A percentile compares a stretch with the other conserved stretches of the same genome.
Evolutionary conservation across 192 early-diverging fungal species (phyloP).

Genomic region (Dimargaris cristalligena): DNA sequence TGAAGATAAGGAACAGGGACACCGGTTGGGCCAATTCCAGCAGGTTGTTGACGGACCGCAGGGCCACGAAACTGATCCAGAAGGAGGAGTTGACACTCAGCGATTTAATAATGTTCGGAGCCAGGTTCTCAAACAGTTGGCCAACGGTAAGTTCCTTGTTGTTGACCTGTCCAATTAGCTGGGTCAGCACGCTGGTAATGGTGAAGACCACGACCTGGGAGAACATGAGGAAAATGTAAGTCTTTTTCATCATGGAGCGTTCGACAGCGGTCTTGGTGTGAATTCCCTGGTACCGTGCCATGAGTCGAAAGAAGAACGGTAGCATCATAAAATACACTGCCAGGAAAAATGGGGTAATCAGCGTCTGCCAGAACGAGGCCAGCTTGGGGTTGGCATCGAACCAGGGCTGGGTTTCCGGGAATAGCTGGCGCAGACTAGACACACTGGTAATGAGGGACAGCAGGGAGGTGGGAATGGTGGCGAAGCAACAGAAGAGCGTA

Average conservation of each 20-base stretch:
- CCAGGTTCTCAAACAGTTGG: constrained; percentile 23
- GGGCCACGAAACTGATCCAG: constrained; percentile 61
- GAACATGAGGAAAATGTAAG: constrained; percentile 55
- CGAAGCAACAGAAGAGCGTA: constrained; percentile 37
- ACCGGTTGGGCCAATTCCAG: constrained; percentile 52
- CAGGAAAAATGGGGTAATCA: constrained; percentile 48
- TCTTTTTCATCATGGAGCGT: constrained; percentile 47
- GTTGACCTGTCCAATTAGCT: constrained; percentile 17
- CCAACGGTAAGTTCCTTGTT: constrained; percentile 15
- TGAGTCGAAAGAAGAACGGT: constrained; percentile 38
- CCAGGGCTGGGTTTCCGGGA: constrained; percentile 28
- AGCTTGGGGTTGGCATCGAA: constrained; percentile 30
- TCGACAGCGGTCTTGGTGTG: constrained; percentile 50
- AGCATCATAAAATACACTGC: constrained; percentile 45
- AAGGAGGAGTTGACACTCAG: constrained; percentile 37
- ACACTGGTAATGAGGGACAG: constrained; percentile 42
- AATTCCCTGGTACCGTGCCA: constrained; percentile 52
- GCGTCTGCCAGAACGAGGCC: constrained; percentile 41
- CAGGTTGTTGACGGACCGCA: constrained; percentile 42
- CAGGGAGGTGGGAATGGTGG: constrained; percentile 46
- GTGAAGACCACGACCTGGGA: constrained; percentile 54
- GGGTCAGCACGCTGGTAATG: constrained; percentile 23
- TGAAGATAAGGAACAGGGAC: constrained; percentile 31
- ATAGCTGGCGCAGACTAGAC: constrained; percentile 34
- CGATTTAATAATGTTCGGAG: constrained; percentile 19